phyloP scores from a whole-genome alignment of 2,329 filamentous ascomycete species.

The Aspergillus sp. region DNA sequence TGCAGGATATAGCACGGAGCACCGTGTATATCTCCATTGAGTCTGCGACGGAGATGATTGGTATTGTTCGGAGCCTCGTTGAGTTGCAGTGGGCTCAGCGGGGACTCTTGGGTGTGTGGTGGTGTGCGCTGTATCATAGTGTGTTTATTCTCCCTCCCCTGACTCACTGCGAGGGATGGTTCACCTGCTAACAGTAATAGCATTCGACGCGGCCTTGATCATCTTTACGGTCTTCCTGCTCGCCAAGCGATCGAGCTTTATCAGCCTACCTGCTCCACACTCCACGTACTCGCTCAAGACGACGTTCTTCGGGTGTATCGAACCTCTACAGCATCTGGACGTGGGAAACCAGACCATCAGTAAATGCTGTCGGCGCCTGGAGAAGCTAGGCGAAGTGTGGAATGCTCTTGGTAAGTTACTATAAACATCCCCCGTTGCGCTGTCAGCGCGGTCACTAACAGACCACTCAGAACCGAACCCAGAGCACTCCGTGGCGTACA shows the following conservation, averaged over 20 bases:
- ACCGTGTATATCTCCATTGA: background rate
- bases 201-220: background rate
- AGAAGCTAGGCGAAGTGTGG: background rate
- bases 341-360: background rate
- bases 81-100: background rate
- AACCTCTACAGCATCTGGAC: background rate
- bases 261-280: background rate
- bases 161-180: too few relatives aligned
- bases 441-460: too few relatives aligned
- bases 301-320: background rate
- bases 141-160: background rate
- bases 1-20: background rate
- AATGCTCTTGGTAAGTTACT: background rate
- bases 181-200: background rate
- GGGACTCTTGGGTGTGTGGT: background rate
- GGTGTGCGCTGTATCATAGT: background rate
- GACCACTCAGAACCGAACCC: too few relatives aligned
- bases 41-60: background rate
- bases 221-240: background rate
- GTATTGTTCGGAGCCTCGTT: background rate
- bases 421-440: too few relatives aligned
- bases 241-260: background rate
- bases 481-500: background rate
- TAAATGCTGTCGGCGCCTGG: background rate
- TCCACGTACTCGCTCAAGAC: background rate